These are phyloP conservation scores for Parafenestella ontariensis DNA, from an alignment of 2,329 filamentous ascomycete genomes.

Conservation along the genomic window DNA sequence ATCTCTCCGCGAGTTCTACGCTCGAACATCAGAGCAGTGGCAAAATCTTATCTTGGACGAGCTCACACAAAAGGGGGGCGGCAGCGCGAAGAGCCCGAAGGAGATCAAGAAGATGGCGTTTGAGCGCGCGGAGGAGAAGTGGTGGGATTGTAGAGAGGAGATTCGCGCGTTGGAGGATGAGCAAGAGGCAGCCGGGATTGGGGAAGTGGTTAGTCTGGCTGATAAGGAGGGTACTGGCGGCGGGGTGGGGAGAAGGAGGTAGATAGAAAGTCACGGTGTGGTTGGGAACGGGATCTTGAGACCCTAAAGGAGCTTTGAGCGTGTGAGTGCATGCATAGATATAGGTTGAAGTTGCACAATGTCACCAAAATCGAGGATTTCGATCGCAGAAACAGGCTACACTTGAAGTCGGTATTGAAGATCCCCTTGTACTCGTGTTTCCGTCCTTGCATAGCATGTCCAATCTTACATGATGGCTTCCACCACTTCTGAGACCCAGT, in stretches of 20 bases:
- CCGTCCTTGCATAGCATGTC: neutral
- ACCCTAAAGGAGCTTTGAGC: no score
- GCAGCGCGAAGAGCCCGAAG: conserved; percentile 76
- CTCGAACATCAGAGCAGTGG: conserved; percentile 86
- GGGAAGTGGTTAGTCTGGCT: conserved; percentile 87
- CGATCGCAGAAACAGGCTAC: neutral
- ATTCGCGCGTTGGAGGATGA: conserved; percentile 91
- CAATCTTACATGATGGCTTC: conserved; percentile 34
- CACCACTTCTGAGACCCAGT: conserved; percentile 65
- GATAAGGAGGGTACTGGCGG: conserved; percentile 64
- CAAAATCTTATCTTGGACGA: conserved; percentile 83
- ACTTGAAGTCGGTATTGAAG: neutral
- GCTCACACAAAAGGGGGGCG: conserved; percentile 64
- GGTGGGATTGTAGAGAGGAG: conserved; percentile 98
- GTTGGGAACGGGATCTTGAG: no score
- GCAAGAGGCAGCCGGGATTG: conserved; percentile 93
- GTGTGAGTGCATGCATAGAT: neutral
- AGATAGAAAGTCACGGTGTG: neutral
- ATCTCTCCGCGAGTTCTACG: conserved; percentile 88
- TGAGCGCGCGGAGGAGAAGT: conserved; percentile 90
- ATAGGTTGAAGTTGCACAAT: neutral
- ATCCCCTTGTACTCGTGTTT: neutral
- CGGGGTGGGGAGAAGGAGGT: conserved; percentile 41
- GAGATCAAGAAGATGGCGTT: conserved; percentile 93
- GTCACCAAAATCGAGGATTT: neutral